phyloP scores from a whole-genome alignment of 805 yeast genomes.

The Ogataea saltuana region DNA sequence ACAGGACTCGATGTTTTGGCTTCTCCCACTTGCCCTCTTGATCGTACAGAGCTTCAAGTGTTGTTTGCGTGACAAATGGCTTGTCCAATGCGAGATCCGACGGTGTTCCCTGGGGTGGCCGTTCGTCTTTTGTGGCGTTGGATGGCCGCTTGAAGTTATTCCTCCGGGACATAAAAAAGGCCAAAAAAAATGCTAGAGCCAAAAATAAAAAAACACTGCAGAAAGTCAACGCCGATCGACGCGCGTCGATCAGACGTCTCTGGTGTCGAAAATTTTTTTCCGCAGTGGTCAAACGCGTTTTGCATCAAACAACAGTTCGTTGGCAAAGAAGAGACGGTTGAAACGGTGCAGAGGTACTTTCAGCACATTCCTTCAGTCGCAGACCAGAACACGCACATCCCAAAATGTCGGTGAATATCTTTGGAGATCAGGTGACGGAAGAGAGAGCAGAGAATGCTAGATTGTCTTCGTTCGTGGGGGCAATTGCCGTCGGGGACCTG shows the following conservation, averaged over 20 bases:
- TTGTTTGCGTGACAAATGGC: too few species aligned
- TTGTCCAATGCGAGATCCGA: too few species aligned
- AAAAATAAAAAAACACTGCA: not conserved
- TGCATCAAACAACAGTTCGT: not conserved
- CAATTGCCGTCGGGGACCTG: conserved; percentile 97
- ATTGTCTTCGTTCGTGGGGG: conserved; percentile 95
- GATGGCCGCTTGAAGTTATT: too few species aligned
- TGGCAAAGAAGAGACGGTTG: not conserved
- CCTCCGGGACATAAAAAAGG: too few species aligned
- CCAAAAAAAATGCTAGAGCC: too few species aligned
- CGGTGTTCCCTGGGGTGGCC: not conserved
- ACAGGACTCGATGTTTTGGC: too few species aligned
- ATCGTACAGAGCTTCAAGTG: too few species aligned
- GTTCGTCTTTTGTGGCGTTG: too few species aligned
- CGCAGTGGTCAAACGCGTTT: conserved; percentile 6
- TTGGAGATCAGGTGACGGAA: conserved; percentile 96
- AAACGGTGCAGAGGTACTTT: too few species aligned
- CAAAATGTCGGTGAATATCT: conserved; percentile 78
- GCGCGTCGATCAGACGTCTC: too few species aligned
- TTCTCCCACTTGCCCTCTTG: too few species aligned
- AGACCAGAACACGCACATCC: not conserved
- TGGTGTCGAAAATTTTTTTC: conserved; percentile 9
- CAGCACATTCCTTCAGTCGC: not conserved
- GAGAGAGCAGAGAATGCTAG: conserved; percentile 98
- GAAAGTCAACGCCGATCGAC: conserved; percentile 3